Evolutionary conservation across 176 grass and related monocot genomes (phyloP).

Genomic region (sorghum (Sorghum bicolor)): Sorghum_bicolor_NCBIv3 NC_012871.2:64646001-64646500

Average conservation of each 20-base stretch:
- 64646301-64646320: not conserved
- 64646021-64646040: no score
- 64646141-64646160: conserved; percentile 18
- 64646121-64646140: not conserved
- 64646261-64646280: not conserved
- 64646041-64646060: no score
- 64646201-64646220: not conserved
- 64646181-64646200: not conserved
- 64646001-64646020: no score
- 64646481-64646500: conserved; percentile 6
- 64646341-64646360: conserved; percentile 68
- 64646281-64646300: conserved; percentile 6
- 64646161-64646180: conserved; percentile 50
- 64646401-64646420: conserved; percentile 52
- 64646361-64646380: conserved; percentile 46
- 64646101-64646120: not conserved
- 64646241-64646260: conserved; percentile 24
- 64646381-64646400: conserved; percentile 42
- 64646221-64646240: not conserved
- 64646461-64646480: conserved; percentile 59
- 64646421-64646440: conserved; percentile 38
- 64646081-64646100: conserved; percentile 13
- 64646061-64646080: not conserved
- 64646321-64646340: conserved; percentile 59
- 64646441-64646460: conserved; percentile 39